Evolutionary conservation across 1,284 basidiomycete genomes (phyloP).

Genomic region (Phellopilus nigrolimitatus): DNA sequence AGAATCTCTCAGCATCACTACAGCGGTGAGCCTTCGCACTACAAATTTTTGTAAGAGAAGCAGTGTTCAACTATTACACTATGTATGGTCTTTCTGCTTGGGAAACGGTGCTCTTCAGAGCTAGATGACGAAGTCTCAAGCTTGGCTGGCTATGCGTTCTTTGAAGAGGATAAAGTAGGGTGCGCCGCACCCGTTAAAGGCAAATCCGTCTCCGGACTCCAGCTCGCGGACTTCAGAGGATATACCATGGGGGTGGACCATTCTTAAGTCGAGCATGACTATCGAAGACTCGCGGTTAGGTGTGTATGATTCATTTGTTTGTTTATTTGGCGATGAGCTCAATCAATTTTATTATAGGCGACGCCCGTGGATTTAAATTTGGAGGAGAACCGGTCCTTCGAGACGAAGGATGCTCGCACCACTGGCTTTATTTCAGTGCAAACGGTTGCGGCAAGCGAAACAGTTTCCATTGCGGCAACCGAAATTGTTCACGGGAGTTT

Average conservation of each 20-base stretch:
- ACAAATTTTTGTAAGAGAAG: conserved; percentile 1
- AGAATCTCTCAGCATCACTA: conserved; percentile 18
- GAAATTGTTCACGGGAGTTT: conserved; percentile 46
- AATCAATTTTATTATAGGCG: conserved; percentile 50
- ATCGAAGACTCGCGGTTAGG: conserved; percentile 44
- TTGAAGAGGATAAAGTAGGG: conserved; percentile 39
- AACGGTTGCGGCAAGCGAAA: conserved; percentile 28
- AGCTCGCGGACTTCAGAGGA: conserved; percentile 37
- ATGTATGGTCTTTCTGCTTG: conserved; percentile 21
- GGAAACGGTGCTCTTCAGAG: conserved; percentile 49
- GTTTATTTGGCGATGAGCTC: neutral
- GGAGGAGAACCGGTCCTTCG: conserved; percentile 60
- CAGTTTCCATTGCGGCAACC: conserved; percentile 39
- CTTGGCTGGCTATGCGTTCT: conserved; percentile 60
- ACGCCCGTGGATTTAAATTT: conserved; percentile 51
- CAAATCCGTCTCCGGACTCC: conserved; percentile 39
- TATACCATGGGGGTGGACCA: conserved; percentile 30
- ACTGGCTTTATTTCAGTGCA: conserved; percentile 36
- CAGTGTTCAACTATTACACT: neutral
- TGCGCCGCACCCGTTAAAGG: conserved; percentile 56
- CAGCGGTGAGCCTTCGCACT: neutral
- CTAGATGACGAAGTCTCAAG: conserved; percentile 26
- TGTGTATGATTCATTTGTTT: conserved; percentile 26
- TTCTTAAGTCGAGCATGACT: conserved; percentile 26
- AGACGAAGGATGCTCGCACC: conserved; percentile 47